Percentiles rank a stretch among this genome's conserved stretches.
Evolutionary conservation across 1,139 yeast species (phyloP).

Genomic region (Yarrowia galli): DNA sequence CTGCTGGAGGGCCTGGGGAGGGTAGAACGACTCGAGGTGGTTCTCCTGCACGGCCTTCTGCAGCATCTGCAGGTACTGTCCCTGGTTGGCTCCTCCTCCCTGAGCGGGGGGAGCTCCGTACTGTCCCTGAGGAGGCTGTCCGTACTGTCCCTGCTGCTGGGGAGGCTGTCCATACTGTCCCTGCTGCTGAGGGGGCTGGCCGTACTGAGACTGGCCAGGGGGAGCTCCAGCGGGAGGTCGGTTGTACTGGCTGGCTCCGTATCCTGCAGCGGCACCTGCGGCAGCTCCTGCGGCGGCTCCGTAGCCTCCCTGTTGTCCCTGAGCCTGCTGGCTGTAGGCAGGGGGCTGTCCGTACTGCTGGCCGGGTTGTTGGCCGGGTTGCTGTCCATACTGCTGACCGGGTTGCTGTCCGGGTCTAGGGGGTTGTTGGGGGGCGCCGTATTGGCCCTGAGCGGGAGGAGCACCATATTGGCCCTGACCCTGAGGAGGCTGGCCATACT

Average conservation of each 20-base stretch:
- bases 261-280: conserved; percentile 38
- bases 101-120: conserved; percentile 39
- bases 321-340: conserved; percentile 28
- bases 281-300: conserved; percentile 39
- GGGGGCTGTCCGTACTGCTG: conserved; percentile 39
- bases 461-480: conserved; percentile 40
- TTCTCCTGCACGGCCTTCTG: conserved; percentile 49
- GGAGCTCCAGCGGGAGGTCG: conserved; percentile 39
- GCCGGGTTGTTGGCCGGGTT: conserved; percentile 37
- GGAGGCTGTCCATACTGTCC: conserved; percentile 40
- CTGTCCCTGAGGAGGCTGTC: conserved; percentile 40
- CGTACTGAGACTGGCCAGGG: conserved; percentile 39
- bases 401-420: conserved; percentile 32
- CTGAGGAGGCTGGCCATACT: conserved; percentile 46
- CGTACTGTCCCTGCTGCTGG: conserved; percentile 35
- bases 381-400: conserved; percentile 36
- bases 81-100: conserved; percentile 39
- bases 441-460: conserved; percentile 40
- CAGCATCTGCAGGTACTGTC: conserved; percentile 43
- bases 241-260: conserved; percentile 40
- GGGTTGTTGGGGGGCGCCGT: conserved; percentile 32
- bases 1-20: conserved; percentile 49
- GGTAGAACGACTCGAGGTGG: conserved; percentile 48
- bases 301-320: conserved; percentile 38
- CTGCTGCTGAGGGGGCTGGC: conserved; percentile 40